Base-by-base conservation (phyloP, 176 grass and related monocot genomes). In the Lolium multiflorum region DNA sequence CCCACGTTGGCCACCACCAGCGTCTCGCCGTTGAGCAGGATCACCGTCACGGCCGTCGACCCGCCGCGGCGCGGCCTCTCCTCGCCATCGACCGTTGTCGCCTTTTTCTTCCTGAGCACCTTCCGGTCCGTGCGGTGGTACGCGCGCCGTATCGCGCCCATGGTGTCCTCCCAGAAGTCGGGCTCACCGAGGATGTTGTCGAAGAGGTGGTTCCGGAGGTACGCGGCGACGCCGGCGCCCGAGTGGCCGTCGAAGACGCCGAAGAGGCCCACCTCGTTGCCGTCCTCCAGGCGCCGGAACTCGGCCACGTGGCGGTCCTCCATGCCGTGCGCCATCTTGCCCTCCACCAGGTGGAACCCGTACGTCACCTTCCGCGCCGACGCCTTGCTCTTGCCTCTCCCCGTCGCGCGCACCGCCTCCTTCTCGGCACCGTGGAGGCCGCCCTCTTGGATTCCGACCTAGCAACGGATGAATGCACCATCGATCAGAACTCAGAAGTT, bases 201-300 rank as follows among this genome's bases (percentile, higher is more conserved):
- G 86, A 92, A 92, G 48, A 95, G 85, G 75, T 92, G 93, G 38
- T 88, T 48, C 50, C 90, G 74, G 57, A 95, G 90, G 86, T 87
- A 95, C 49, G 61, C 76, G 3, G 90, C 90, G 75, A 95, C 90
- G 60, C 86, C 75, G 38, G 77, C 26, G 49, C 88, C 88, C 35
- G 88, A 90, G 88, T 90, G 93, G 46, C 93, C 90, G 65, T 95
- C 82, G 69, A 92, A 95, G n/a, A 92, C 87, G 38, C 61, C 93
- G 49, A 95, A 95, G 63, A 95, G 86, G 43, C 93, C 85, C 44
- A 95, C 90, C 82, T 95, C 88, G 75, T 92, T 90, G 81, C 62
- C 84, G 56, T 78, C 82, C 2, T 85, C 84, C 47, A 92, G 74
- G 59, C 85, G 69, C 49, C 81, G 54, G 78, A 95, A 86, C 78